Evolutionary conservation across 805 yeast genomes (phyloP), one percentile per base, ranked within the genome.

Genomic region (Wickerhamomyces strasburgensis): DNA sequence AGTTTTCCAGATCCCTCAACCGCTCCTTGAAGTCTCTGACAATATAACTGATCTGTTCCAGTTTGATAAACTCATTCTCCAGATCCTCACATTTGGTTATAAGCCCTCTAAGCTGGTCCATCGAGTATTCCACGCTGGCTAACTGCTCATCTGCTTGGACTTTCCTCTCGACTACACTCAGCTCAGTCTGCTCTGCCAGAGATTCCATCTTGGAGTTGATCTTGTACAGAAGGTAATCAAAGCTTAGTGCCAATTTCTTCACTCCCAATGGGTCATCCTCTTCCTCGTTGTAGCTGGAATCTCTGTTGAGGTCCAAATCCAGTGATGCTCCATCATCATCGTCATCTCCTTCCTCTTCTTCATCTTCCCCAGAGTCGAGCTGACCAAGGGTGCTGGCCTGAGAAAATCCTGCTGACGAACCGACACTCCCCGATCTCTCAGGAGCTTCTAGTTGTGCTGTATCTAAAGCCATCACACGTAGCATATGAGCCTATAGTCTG

Each of bases 231-330:
- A 84, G 56, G 47, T 80, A 79, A 48, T 84, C 90, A 52, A 73
- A 82, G 36, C 70, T 72, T 17, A 80, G 62, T 1, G 84, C 74
- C 29, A 84, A 60, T 38, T 72, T 68, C 47, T 75, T 72, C 14
- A 83, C 67, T 10, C 78, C 74, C 18, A 83, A 60, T 1, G 87
- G 86, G 56, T 83, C 89, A 17, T 70, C 73, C 5, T 58, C 64
- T 5, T 57, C 61, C 13, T 51, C 57, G 15, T 44, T 40, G 21
- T 49, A 50, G 5, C 31, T 10, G 6, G 28, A 19, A 14, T 11
- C 27, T 21, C 19, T 23, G 6, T 11, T n/a, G 33, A 14, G 28
- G 28, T 5, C 27, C 43, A 13, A 14, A 24, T 6, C 17, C 35
- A 11, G 9, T 19, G 10, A 3, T n/a, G 9, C 14, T 27, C n/a